phyloP scores from a whole-genome alignment of 1,284 basidiomycete species.

The Waitea zeae region DNA sequence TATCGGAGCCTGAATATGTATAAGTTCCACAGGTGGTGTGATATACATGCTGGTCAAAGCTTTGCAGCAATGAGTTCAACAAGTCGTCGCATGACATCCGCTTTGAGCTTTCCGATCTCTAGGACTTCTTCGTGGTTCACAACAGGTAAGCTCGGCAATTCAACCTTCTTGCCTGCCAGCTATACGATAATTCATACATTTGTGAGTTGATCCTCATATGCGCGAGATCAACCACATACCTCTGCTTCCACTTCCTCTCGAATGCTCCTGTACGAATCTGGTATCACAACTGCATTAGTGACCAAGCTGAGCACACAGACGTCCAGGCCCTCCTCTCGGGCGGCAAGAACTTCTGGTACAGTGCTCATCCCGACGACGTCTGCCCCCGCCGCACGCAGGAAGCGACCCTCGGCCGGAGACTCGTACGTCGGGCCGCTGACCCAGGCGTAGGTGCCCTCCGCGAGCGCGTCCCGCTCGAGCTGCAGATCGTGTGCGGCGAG shows the following conservation, averaged over 20 bases:
- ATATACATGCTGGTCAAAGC: too few relatives aligned
- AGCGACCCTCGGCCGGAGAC: conserved; percentile 64
- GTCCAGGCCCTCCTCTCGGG: conserved; percentile 55
- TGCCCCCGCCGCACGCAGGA: conserved; percentile 52
- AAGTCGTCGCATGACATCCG: conserved; percentile 48
- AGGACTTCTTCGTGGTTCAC: conserved; percentile 81
- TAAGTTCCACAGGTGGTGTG: too few relatives aligned
- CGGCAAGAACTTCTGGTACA: conserved; percentile 77
- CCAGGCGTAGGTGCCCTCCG: conserved; percentile 75
- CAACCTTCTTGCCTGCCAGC: conserved; percentile 40
- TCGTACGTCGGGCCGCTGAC: conserved; percentile 77
- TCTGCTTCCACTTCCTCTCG: conserved; percentile 58
- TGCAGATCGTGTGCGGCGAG: conserved; percentile 43
- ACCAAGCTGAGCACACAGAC: conserved; percentile 66
- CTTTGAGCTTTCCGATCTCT: conserved; percentile 45
- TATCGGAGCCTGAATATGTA: too few relatives aligned
- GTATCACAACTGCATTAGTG: conserved; percentile 70
- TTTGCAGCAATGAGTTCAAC: conserved; percentile 28
- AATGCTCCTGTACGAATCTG: conserved; percentile 49
- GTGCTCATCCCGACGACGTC: conserved; percentile 86
- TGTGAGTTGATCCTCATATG: conserved; percentile 4
- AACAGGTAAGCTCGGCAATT: conserved; percentile 22
- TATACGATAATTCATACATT: conserved; percentile 12
- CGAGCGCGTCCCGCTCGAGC: conserved; percentile 26
- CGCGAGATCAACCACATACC: conserved; percentile 22